Evolutionary conservation across 257 asterid species (phyloP).

Genomic region (Linderniella brevidens): DNA sequence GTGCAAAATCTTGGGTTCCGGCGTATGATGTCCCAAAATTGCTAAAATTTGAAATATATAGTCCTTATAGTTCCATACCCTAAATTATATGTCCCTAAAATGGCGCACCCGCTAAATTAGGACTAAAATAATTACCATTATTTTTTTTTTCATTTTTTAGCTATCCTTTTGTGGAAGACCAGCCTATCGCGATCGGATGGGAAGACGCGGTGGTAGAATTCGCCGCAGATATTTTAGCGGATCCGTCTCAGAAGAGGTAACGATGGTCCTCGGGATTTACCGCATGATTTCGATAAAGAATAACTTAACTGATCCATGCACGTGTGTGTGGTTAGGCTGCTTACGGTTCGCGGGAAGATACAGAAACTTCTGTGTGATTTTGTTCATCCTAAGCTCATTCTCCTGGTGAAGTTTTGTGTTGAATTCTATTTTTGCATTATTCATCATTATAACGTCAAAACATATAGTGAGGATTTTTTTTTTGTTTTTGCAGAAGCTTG

Average conservation of each 20-base stretch:
- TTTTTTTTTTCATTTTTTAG: slow-evolving; percentile 14
- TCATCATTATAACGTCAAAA: not conserved
- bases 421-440: not conserved
- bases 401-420: slow-evolving; percentile 34
- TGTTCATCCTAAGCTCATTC: slow-evolving; percentile 64
- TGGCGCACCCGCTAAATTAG: too few relatives aligned
- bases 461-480: not conserved
- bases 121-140: too few relatives aligned
- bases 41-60: too few relatives aligned
- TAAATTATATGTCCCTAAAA: too few relatives aligned
- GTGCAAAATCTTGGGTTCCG: too few relatives aligned
- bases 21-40: too few relatives aligned
- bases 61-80: too few relatives aligned
- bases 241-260: slow-evolving; percentile 59
- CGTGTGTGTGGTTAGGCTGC: slow-evolving; percentile 23
- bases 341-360: slow-evolving; percentile 42
- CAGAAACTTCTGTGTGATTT: slow-evolving; percentile 49
- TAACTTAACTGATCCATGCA: too few relatives aligned
- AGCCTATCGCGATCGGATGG: slow-evolving; percentile 74
- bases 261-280: too few relatives aligned
- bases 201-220: slow-evolving; percentile 55
- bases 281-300: too few relatives aligned
- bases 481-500: slow-evolving; percentile 44
- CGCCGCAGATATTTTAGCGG: slow-evolving; percentile 50
- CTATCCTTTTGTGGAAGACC: slow-evolving; percentile 76